These are phyloP conservation scores for Celoporthe dispersa DNA, from an alignment of 2,329 filamentous ascomycete genomes.

Conservation along the genomic window DNA sequence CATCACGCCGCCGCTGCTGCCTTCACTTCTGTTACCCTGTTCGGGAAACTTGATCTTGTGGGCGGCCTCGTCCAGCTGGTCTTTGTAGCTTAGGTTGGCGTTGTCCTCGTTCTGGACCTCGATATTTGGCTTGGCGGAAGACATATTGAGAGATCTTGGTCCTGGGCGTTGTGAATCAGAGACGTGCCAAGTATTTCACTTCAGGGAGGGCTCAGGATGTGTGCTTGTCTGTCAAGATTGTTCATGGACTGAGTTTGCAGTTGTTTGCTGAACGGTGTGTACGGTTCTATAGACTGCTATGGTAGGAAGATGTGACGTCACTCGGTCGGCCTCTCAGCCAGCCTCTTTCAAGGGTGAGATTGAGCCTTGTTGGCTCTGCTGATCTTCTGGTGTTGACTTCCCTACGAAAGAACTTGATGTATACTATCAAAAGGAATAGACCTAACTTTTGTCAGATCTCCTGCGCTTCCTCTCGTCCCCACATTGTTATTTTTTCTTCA, in stretches of 20 bases:
- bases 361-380: background rate
- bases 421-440: background rate
- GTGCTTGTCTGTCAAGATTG: background rate
- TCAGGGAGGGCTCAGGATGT: too few species aligned
- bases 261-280: background rate
- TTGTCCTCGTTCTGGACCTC: constrained; percentile 64
- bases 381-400: background rate
- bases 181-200: background rate
- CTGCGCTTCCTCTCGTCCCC: background rate
- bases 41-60: constrained; percentile 38
- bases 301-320: background rate
- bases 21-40: constrained; percentile 68
- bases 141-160: constrained; percentile 47
- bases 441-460: too few species aligned
- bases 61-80: constrained; percentile 28
- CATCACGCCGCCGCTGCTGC: constrained; percentile 61
- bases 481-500: background rate
- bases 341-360: background rate
- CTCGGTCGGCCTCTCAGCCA: constrained; percentile 4
- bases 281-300: background rate
- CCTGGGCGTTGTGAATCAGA: background rate
- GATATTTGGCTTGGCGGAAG: constrained; percentile 76
- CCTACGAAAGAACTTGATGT: background rate
- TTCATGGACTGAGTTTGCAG: background rate
- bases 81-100: constrained; percentile 21